phyloP scores from a whole-genome alignment of 495 filamentous ascomycete genomes.

The Antarctomyces pellizariae region DNA sequence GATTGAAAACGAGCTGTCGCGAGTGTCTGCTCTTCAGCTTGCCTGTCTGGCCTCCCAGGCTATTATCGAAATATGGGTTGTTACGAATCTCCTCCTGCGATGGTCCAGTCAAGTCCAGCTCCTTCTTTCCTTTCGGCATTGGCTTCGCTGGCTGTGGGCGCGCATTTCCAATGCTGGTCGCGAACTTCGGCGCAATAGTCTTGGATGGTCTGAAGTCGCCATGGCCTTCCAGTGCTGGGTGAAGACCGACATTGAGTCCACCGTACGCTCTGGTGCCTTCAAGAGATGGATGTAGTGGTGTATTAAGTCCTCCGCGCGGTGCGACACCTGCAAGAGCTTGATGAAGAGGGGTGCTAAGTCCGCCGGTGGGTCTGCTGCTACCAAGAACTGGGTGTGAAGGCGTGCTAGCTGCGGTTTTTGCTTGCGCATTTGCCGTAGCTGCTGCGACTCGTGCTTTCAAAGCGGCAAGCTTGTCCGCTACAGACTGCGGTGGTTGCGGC shows the following conservation, averaged over 20 bases:
- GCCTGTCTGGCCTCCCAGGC: conserved; percentile 35
- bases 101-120: conserved; percentile 46
- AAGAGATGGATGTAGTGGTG: conserved; percentile 15
- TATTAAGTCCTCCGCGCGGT: conserved; percentile 9
- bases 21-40: conserved; percentile 38
- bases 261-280: conserved; percentile 27
- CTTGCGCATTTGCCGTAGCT: conserved; percentile 35
- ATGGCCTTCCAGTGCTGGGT: conserved; percentile 66
- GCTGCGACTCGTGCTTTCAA: conserved; percentile 68
- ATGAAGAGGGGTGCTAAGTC: conserved; percentile 4
- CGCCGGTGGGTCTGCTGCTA: conserved; percentile 9
- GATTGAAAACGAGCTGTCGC: conserved; percentile 69
- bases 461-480: conserved; percentile 38
- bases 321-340: conserved; percentile 10
- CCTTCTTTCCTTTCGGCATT: conserved; percentile 28
- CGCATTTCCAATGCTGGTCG: conserved; percentile 34
- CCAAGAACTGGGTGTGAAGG: conserved; percentile 16
- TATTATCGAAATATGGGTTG: conserved; percentile 77
- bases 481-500: conserved; percentile 22
- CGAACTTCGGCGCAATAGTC: conserved; percentile 28
- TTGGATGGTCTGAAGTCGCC: conserved; percentile 37
- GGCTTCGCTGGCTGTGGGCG: conserved; percentile 23
- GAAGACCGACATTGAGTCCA: conserved; percentile 72
- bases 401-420: conserved; percentile 16
- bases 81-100: conserved; percentile 41